Percentiles rank a stretch among this genome's conserved stretches.
phyloP scores from a whole-genome alignment of 495 filamentous ascomycete genomes.

The Talaromyces liani region DNA sequence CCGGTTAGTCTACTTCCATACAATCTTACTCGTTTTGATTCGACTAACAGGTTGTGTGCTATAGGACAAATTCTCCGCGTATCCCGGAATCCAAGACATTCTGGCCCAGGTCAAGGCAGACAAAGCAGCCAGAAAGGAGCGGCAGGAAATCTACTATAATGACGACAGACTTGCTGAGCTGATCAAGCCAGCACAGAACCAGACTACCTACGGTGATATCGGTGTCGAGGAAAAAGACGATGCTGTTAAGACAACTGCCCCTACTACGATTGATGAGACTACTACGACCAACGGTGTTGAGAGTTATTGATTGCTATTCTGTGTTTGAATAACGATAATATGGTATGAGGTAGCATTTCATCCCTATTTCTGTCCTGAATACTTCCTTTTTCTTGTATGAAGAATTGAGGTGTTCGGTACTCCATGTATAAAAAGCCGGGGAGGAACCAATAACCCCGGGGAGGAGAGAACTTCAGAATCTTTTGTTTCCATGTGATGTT shows the following conservation, averaged over 20 bases:
- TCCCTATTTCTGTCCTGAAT: neutral
- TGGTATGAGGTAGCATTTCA: neutral
- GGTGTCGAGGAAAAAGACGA: neutral
- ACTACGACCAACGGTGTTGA: neutral
- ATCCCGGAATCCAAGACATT: conserved; percentile 28
- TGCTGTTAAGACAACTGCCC: neutral
- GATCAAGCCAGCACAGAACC: conserved; percentile 4
- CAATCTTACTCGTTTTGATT: neutral
- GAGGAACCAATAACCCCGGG: neutral
- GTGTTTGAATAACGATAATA: too few relatives aligned
- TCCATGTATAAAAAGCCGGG: neutral
- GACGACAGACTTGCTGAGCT: conserved; percentile 16
- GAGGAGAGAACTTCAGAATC: neutral
- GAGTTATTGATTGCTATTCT: too few relatives aligned
- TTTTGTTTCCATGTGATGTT: neutral
- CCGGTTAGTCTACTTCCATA: conserved; percentile 15
- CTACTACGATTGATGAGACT: neutral
- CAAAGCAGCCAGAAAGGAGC: conserved; percentile 20
- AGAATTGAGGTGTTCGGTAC: neutral
- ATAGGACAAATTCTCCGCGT: conserved; percentile 30
- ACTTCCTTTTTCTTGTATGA: neutral
- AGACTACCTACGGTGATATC: neutral
- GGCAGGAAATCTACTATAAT: conserved; percentile 24
- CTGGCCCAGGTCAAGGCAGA: conserved; percentile 25
- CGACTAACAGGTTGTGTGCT: neutral